A percentile compares a stretch with the other conserved stretches of the same genome.
phyloP scores from a whole-genome alignment of 441 rosid species.

The Adansonia gregorii region DNA sequence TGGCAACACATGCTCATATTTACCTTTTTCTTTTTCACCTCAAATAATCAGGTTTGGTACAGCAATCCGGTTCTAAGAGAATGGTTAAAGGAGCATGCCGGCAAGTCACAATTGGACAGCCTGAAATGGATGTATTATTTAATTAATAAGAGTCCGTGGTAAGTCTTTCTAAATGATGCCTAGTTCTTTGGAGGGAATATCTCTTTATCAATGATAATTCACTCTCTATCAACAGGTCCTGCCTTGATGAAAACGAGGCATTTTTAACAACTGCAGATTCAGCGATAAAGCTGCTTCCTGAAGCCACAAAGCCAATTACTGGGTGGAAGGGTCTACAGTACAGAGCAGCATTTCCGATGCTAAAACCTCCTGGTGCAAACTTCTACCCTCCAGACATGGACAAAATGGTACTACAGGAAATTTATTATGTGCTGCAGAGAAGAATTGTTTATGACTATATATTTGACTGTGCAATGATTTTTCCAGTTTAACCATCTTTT shows the following conservation, averaged over 20 bases:
- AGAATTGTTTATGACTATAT: conserved; percentile 21
- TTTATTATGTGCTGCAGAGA: conserved; percentile 12
- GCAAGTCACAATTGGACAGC: conserved; percentile 62
- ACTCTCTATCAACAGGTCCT: conserved; percentile 64
- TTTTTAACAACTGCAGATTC: conserved; percentile 89
- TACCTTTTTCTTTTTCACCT: conserved; percentile 4
- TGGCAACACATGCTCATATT: conserved; percentile 21
- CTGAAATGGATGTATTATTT: conserved; percentile 77
- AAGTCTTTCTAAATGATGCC: conserved; percentile 29
- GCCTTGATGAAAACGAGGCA: conserved; percentile 88
- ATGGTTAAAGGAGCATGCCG: conserved; percentile 80
- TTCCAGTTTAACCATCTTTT: conserved; percentile 24
- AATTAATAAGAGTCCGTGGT: conserved; percentile 95
- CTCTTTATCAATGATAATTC: conserved; percentile 19
- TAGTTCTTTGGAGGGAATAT: conserved; percentile 18
- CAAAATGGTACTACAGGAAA: conserved; percentile 57
- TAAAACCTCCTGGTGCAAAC: conserved; percentile 88
- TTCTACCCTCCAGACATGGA: conserved; percentile 98
- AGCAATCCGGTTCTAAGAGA: conserved; percentile 80
- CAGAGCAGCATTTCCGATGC: conserved; percentile 77
- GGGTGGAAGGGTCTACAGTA: conserved; percentile 96
- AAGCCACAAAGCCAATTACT: conserved; percentile 61
- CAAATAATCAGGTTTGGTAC: conserved; percentile 67
- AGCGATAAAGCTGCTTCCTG: conserved; percentile 70
- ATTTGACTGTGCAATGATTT: conserved; percentile 3